phyloP scores from a whole-genome alignment of 176 grass and related monocot genomes.

The Dendrocalamus sinicus region DNA sequence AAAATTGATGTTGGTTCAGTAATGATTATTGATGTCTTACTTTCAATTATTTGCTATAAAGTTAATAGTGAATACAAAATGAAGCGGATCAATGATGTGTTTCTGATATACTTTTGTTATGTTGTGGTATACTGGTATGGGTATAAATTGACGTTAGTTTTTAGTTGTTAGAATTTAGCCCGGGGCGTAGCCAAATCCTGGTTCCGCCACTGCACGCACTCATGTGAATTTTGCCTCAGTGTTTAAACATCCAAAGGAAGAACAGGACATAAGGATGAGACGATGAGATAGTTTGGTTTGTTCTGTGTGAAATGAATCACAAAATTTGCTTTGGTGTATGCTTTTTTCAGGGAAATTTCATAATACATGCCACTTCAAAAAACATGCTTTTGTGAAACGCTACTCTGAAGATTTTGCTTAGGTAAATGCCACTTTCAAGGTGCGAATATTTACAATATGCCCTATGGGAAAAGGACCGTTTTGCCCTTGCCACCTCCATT shows the following conservation, averaged over 20 bases:
- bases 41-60: too few relatives aligned
- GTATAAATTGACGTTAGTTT: too few relatives aligned
- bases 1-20: too few relatives aligned
- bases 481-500: neutral
- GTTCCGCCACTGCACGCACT: too few relatives aligned
- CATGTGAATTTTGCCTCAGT: neutral
- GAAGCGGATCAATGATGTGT: too few relatives aligned
- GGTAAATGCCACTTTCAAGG: neutral
- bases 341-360: neutral
- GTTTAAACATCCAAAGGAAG: neutral
- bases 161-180: too few relatives aligned
- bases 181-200: too few relatives aligned
- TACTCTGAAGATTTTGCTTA: neutral
- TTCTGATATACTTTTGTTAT: too few relatives aligned
- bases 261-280: neutral
- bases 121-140: too few relatives aligned
- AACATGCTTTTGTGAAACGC: neutral
- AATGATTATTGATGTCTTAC: too few relatives aligned
- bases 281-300: neutral
- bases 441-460: neutral
- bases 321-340: neutral
- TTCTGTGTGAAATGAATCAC: neutral
- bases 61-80: too few relatives aligned
- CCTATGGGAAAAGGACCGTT: too few relatives aligned
- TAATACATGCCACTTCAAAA: neutral